Base-by-base conservation (phyloP, 2,329 filamentous ascomycete species). In the Talaromyces piceae region DNA sequence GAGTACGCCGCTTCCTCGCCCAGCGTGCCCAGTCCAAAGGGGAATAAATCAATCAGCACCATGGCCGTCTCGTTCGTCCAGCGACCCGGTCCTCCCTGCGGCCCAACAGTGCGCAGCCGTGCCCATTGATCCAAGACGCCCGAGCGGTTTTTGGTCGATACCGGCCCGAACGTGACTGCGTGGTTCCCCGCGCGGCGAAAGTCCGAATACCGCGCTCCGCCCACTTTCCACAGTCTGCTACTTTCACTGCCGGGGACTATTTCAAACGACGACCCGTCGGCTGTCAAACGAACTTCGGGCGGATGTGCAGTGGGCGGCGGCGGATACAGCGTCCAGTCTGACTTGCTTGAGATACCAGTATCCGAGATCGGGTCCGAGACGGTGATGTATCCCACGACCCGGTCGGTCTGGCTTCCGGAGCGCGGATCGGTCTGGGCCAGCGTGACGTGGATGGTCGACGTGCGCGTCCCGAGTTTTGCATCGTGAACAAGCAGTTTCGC, bases 21-120 rank as follows among this genome's bases (percentile, higher is more conserved):
- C 6, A 53, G 4, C 5, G 47, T 60, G 61, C 63, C 68, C 51
- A 70, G 62, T 28, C 68, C 65, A 64, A 88, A 82, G 12, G 84
- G 84, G 57, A 84, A 87, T 63, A 81, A 81, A 64, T 91, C 87
- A 16, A 76, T 74, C 5, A 89, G 70, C 58, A 80, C 88, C 0
- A 80, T 84, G 2, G 91, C 70, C 1, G 76, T 74, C 3, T 77
- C 76, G 57, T 86, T 77, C 1, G 79, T 87, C 71, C 86, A 88
- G 31, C 65, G 61, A 11, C 69, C 76, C 53, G 20, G 39, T 7
- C 39, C 39, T 9, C 39, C 39, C 6, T 13, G 20, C 47, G 64
- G 58, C 3, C 64, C 78, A 1, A 77, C 77, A 12, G 79, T 80
- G 1, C 73, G 67, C 50, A 86, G 76, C 23, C 80, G 76, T 3